Percentiles rank a stretch among this genome's conserved stretches.
Evolutionary conservation across 768 basidiomycete genomes (phyloP).

Genomic region (Auricularia auricula-judae): DNA sequence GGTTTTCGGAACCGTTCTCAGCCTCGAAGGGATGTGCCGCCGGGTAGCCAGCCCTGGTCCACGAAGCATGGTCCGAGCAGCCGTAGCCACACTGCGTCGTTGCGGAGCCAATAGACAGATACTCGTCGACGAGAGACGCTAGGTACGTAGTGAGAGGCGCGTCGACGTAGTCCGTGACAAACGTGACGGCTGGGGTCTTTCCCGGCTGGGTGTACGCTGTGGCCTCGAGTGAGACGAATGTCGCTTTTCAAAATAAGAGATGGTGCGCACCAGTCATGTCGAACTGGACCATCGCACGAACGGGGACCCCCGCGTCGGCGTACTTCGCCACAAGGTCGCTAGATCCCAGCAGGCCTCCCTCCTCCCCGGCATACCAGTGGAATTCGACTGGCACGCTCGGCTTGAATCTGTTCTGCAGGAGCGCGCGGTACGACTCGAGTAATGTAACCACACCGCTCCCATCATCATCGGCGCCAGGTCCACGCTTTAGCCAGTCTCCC

Average conservation of each 20-base stretch:
- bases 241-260: not conserved
- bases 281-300: conserved; percentile 20
- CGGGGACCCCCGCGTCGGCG: conserved; percentile 20
- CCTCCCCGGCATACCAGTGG: conserved; percentile 14
- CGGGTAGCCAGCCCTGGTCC: conserved; percentile 14
- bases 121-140: conserved; percentile 15
- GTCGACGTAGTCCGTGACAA: not conserved
- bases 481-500: not conserved
- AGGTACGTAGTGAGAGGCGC: conserved; percentile 18
- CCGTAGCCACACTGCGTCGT: conserved; percentile 21
- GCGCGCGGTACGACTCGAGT: conserved; percentile 4
- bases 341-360: conserved; percentile 16
- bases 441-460: conserved; percentile 5
- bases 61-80: conserved; percentile 22
- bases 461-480: conserved; percentile 5
- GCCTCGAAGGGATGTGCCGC: conserved; percentile 26
- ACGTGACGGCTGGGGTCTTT: conserved; percentile 13
- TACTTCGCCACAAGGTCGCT: conserved; percentile 25
- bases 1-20: conserved; percentile 31
- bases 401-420: conserved; percentile 2
- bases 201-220: conserved; percentile 31
- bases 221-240: too few species aligned
- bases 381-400: conserved; percentile 10
- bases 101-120: not conserved
- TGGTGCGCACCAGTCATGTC: conserved; percentile 19